Conservation (phyloP, 2,329 filamentous ascomycete genomes). For the Aspergillus sp. region DNA sequence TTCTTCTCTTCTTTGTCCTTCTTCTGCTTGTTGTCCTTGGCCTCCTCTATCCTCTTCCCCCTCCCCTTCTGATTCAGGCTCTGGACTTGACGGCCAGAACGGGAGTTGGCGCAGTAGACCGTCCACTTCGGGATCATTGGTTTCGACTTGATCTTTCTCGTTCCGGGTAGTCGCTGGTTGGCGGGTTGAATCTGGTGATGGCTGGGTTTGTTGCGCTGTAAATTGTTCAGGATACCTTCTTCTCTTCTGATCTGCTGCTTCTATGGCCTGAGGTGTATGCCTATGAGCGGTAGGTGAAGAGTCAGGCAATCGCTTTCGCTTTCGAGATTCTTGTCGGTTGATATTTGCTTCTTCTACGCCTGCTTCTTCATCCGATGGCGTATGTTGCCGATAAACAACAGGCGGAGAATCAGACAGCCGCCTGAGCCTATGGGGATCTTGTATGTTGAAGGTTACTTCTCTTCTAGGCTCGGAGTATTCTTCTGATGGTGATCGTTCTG, state of each 20-base stretch:
- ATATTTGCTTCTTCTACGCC: no score
- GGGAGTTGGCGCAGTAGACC: conserved; percentile 23
- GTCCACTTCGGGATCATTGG: conserved; percentile 4
- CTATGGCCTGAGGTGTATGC: neutral
- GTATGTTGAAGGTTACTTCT: no score
- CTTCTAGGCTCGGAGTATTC: no score
- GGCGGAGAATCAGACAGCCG: neutral
- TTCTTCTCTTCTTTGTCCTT: conserved; percentile 4
- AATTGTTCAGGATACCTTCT: neutral
- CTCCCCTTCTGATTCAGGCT: conserved; percentile 8
- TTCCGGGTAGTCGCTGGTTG: neutral
- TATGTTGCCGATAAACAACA: neutral
- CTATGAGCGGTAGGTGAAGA: neutral
- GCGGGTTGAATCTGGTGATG: neutral
- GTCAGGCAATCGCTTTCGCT: neutral
- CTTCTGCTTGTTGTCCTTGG: no score
- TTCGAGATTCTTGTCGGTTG: neutral
- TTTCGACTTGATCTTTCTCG: neutral
- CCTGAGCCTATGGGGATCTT: neutral
- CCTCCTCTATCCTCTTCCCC: no score
- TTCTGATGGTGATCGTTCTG: no score
- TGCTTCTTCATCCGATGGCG: neutral
- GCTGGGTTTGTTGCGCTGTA: neutral
- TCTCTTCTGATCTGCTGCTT: neutral
- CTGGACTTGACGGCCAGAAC: conserved; percentile 18